Conservation (phyloP, 768 basidiomycete species). For the Tremella fuciformis region DNA sequence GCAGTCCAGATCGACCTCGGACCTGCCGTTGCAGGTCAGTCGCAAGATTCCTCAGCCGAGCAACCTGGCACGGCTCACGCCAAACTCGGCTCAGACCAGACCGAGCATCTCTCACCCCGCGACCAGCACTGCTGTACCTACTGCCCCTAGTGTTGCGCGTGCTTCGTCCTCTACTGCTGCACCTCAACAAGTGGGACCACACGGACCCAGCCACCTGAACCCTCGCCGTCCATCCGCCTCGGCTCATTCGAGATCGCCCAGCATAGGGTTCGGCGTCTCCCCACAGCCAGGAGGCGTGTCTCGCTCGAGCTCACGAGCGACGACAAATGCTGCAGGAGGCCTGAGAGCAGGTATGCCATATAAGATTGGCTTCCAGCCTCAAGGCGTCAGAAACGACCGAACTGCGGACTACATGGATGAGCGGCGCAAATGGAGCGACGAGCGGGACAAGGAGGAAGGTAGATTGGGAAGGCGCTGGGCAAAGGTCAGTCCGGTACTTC, state of each 20-base stretch:
- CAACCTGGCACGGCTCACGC: slow-evolving; percentile 30
- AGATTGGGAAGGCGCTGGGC: slow-evolving; percentile 82
- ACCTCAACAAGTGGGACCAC: slow-evolving; percentile 13
- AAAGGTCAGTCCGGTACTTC: slow-evolving; percentile 61
- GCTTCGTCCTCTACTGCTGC: slow-evolving; percentile 9
- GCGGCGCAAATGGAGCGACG: slow-evolving; percentile 51
- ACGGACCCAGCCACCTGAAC: slow-evolving; percentile 31
- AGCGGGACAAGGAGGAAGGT: slow-evolving; percentile 70
- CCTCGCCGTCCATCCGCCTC: slow-evolving; percentile 18
- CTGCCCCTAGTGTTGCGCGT: slow-evolving; percentile 1
- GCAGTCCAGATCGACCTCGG: slow-evolving; percentile 26
- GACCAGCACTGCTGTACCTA: slow-evolving; percentile 11
- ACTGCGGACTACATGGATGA: slow-evolving; percentile 74
- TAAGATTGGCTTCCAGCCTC: slow-evolving; percentile 89
- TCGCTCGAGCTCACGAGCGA: slow-evolving; percentile 28
- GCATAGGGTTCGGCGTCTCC: slow-evolving; percentile 14
- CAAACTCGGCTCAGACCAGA: neutral
- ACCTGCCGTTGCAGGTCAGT: neutral
- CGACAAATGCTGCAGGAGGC: slow-evolving; percentile 10
- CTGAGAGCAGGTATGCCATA: slow-evolving; percentile 57
- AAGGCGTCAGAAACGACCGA: slow-evolving; percentile 70
- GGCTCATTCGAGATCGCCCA: slow-evolving; percentile 13
- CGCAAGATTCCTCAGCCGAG: slow-evolving; percentile 35
- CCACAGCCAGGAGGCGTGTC: slow-evolving; percentile 15
- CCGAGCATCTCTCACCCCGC: slow-evolving; percentile 6